A percentile compares a stretch with the other conserved stretches of the same genome.
Evolutionary conservation across 1,284 basidiomycete species (phyloP).

Genomic region (Caloboletus firmus): DNA sequence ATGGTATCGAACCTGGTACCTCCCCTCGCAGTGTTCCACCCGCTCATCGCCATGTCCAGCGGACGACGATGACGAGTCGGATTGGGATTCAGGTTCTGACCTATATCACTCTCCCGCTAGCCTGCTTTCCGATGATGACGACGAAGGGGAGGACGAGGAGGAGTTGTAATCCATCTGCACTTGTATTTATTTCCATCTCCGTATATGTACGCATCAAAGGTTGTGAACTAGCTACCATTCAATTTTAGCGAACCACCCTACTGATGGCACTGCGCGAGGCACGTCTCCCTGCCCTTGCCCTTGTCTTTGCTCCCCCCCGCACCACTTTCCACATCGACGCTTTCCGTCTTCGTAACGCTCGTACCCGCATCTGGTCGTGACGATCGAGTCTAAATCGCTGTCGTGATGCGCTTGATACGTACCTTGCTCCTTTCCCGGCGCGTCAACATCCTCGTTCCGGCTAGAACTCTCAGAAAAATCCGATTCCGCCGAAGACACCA

Average conservation of each 20-base stretch:
- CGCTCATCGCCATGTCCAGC: slow-evolving; percentile 4
- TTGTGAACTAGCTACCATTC: no score
- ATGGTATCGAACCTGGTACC: slow-evolving; percentile 63
- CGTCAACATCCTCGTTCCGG: slow-evolving; percentile 16
- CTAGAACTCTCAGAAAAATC: slow-evolving; percentile 30
- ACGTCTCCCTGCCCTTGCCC: slow-evolving; percentile 8
- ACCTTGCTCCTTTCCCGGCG: slow-evolving; percentile 14
- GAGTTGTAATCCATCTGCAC: no score
- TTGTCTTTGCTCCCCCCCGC: slow-evolving; percentile 1
- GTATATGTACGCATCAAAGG: no score
- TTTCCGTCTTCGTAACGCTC: background rate
- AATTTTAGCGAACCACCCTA: no score
- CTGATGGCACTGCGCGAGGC: no score
- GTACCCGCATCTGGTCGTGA: background rate
- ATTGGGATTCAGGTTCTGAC: slow-evolving; percentile 26
- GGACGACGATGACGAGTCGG: slow-evolving; percentile 29
- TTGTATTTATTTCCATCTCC: no score
- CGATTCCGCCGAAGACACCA: slow-evolving; percentile 26
- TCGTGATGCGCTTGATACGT: background rate
- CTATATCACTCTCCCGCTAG: slow-evolving; percentile 29
- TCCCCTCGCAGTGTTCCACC: slow-evolving; percentile 34
- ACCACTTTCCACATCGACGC: background rate
- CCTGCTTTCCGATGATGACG: slow-evolving; percentile 13
- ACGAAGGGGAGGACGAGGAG: slow-evolving; percentile 3
- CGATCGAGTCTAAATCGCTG: background rate